Conservation (phyloP, 768 basidiomycete species). For the Lyophyllum shimeji region DNA sequence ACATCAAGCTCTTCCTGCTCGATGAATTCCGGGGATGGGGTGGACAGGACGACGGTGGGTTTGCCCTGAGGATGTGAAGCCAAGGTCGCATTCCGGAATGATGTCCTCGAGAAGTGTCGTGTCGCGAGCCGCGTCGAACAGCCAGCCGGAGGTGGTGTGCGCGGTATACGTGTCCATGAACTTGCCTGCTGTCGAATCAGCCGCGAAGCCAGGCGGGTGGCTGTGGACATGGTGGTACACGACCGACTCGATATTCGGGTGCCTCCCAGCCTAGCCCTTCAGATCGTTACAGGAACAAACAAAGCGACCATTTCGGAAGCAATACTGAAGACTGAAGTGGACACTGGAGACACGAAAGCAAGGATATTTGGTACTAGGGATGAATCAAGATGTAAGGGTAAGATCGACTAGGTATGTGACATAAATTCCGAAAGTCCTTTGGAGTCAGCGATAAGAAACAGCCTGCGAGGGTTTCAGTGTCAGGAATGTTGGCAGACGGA, state of each 20-base stretch:
- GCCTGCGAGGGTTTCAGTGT: not conserved
- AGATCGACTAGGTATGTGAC: conserved; percentile 25
- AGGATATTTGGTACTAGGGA: conserved; percentile 22
- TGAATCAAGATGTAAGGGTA: conserved; percentile 27
- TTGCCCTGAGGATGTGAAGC: conserved; percentile 43
- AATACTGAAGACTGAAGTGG: no score
- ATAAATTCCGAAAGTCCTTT: conserved; percentile 24
- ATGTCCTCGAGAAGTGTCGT: conserved; percentile 21
- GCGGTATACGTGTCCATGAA: conserved; percentile 1
- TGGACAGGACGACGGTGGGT: conserved; percentile 47
- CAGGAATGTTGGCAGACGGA: not conserved
- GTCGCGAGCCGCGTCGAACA: conserved; percentile 1
- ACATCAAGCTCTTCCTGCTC: conserved; percentile 64
- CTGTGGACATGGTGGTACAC: conserved; percentile 14
- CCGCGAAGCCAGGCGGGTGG: conserved; percentile 12
- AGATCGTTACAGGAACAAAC: conserved; percentile 2
- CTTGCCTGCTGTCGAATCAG: conserved; percentile 8
- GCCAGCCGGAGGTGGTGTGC: not conserved
- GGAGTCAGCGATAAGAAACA: conserved; percentile 12
- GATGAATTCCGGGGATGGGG: conserved; percentile 53
- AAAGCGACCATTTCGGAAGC: not conserved
- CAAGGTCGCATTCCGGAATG: conserved; percentile 31
- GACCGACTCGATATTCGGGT: not conserved
- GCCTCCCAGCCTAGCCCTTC: not conserved
- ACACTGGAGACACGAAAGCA: no score